Percentiles rank a stretch among this genome's conserved stretches.
Conservation (phyloP, 352 stramenopile species). For the Globisporangium cystogenes region DNA sequence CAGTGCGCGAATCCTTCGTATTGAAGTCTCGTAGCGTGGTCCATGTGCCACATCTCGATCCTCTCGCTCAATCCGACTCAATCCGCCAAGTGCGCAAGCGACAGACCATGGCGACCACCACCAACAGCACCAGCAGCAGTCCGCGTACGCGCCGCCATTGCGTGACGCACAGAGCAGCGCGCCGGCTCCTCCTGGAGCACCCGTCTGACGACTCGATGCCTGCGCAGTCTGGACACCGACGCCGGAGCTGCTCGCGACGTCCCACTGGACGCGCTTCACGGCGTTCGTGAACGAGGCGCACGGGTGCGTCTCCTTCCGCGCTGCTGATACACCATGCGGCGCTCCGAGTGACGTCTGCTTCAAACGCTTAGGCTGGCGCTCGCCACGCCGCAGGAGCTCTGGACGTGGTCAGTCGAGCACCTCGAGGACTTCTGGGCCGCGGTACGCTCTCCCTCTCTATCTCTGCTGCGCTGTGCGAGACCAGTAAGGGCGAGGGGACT, state of each 20-base stretch:
- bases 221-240: constrained; percentile 53
- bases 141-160: neutral
- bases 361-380: constrained; percentile 41
- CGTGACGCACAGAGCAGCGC: neutral
- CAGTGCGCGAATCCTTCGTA: too few relatives aligned
- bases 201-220: neutral
- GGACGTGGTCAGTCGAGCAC: constrained; percentile 68
- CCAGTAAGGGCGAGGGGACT: neutral
- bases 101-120: neutral
- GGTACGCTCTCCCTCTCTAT: constrained; percentile 9
- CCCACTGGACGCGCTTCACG: constrained; percentile 70
- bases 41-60: too few relatives aligned
- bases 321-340: too few relatives aligned
- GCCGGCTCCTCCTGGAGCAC: too few relatives aligned
- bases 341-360: too few relatives aligned
- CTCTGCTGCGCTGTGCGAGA: neutral
- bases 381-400: constrained; percentile 42
- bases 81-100: neutral
- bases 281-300: constrained; percentile 49
- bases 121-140: neutral
- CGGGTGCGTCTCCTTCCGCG: constrained; percentile 19
- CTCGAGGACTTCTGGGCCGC: constrained; percentile 61
- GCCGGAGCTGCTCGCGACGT: constrained; percentile 33
- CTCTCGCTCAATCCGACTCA: neutral
- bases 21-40: too few relatives aligned